phyloP scores from a whole-genome alignment of 2,329 filamentous ascomycete species.

The Fonsecaea multimorphosa region DNA sequence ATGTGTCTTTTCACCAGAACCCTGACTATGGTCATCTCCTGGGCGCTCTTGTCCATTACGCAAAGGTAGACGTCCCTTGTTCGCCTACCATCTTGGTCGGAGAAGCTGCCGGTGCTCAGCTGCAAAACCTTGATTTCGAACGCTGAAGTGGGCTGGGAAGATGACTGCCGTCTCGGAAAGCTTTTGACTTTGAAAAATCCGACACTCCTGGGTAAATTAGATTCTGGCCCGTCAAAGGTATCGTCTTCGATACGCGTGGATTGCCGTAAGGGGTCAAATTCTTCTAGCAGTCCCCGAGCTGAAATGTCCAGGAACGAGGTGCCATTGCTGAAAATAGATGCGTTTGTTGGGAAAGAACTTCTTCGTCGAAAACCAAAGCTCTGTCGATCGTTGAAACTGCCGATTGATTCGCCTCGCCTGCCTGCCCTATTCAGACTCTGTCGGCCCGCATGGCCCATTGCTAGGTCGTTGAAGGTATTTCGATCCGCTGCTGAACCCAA shows the following conservation, averaged over 20 bases:
- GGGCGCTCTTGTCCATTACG: slow-evolving; percentile 72
- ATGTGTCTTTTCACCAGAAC: slow-evolving; percentile 60
- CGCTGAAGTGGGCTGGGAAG: not conserved
- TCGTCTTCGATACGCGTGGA: slow-evolving; percentile 33
- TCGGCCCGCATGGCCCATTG: slow-evolving; percentile 55
- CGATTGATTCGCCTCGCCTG: slow-evolving; percentile 76
- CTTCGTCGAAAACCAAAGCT: slow-evolving; percentile 64
- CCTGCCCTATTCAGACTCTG: slow-evolving; percentile 55
- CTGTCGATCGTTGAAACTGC: slow-evolving; percentile 66
- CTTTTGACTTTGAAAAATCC: slow-evolving; percentile 38
- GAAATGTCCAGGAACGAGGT: slow-evolving; percentile 72
- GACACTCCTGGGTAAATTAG: slow-evolving; percentile 32
- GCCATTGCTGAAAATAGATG: slow-evolving; percentile 55
- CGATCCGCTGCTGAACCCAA: slow-evolving; percentile 84
- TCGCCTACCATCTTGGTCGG: slow-evolving; percentile 17
- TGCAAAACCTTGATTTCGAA: slow-evolving; percentile 30
- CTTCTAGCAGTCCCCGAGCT: slow-evolving; percentile 72
- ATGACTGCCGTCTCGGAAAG: slow-evolving; percentile 26
- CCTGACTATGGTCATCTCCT: slow-evolving; percentile 70
- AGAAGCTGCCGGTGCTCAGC: slow-evolving; percentile 12
- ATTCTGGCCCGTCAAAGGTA: slow-evolving; percentile 25
- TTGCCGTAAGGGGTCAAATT: slow-evolving; percentile 55
- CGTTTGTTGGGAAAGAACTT: slow-evolving; percentile 62
- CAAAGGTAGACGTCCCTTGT: slow-evolving; percentile 60
- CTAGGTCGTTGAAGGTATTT: slow-evolving; percentile 76